Evolutionary conservation across 371 early-diverging fungal species (phyloP).

Genomic region (Rhizopus arrhizus): DNA sequence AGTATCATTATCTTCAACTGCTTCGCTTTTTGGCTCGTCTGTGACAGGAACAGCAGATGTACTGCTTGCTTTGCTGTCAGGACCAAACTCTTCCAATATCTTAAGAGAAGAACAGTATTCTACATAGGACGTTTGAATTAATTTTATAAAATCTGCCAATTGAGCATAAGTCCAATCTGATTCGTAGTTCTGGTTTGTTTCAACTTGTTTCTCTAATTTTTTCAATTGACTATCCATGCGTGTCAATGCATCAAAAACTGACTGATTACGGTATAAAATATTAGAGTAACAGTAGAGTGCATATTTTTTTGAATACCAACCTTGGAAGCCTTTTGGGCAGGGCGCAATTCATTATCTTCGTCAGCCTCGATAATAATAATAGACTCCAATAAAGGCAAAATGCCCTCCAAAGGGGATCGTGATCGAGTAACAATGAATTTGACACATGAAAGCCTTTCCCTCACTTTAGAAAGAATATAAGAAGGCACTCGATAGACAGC

Average conservation of each 20-base stretch:
- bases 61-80: slow-evolving; percentile 28
- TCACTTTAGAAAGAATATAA: slow-evolving; percentile 22
- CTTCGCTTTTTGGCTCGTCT: slow-evolving; percentile 1
- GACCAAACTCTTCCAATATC: slow-evolving; percentile 45
- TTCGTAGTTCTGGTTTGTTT: slow-evolving; percentile 17
- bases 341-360: slow-evolving; percentile 44
- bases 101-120: slow-evolving; percentile 34
- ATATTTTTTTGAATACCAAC: slow-evolving; percentile 8
- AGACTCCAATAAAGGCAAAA: slow-evolving; percentile 42
- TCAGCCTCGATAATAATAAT: slow-evolving; percentile 46
- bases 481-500: slow-evolving; percentile 13
- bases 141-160: slow-evolving; percentile 20
- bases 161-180: slow-evolving; percentile 33
- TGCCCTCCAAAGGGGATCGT: slow-evolving; percentile 33
- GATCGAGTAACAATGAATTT: slow-evolving; percentile 15
- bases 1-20: not conserved
- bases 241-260: slow-evolving; percentile 23
- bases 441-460: slow-evolving; percentile 11
- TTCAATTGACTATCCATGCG: slow-evolving; percentile 15
- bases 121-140: slow-evolving; percentile 14
- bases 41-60: not conserved
- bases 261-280: slow-evolving; percentile 1
- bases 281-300: not conserved
- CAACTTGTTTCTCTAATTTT: slow-evolving; percentile 21
- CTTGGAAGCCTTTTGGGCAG: slow-evolving; percentile 51